Base-by-base conservation (phyloP, 2,329 filamentous ascomycete species). In the Fusarium anthophilum region DNA sequence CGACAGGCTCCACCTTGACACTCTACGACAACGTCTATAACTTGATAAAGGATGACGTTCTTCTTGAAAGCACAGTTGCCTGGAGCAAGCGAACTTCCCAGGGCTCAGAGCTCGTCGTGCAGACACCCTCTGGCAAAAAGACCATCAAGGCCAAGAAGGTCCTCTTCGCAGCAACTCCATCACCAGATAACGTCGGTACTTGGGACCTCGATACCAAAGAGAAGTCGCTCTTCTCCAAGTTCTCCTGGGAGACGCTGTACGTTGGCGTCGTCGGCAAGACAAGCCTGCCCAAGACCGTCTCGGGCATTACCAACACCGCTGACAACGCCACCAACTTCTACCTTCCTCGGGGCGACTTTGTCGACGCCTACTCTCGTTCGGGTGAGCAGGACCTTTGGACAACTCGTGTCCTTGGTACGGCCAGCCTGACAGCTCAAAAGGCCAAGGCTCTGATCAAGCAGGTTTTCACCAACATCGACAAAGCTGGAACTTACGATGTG, bases 131-230 rank as follows among this genome's bases (percentile, higher is more conserved):
- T n/a, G 73, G 72, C 0, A 47, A 58, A 8, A 70, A 60, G 30
- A 44, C n/a, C 4, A 54, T 76, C 44, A 66, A 57, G 18, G 74
- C 75, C 7, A 78, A 78, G 63, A 81, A 80, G 71, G 69, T 81
- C 1, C 71, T 81, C 2, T 63, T 81, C 26, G 78, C 80, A 2
- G 73, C 78, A 5, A 76, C 80, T 0, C 80, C 79, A 12, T 78
- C 78, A 0, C 61, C 72, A 0, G 54, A 70, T 2, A 81, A 80
- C 45, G 55, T 79, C 2, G 66, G 60, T 4, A 45, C 70, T 1
- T 81, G 78, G 70, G 77, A 81, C 38, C 75, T 81, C 2, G 66
- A 76, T 28, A n/a, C 66, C 0, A 59, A 63, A 0, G 80, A 81
- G 58, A 70, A 53, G 24, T 58, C 51, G 0, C 48, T 81, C 28